A percentile compares a stretch with the other conserved stretches of the same genome.
phyloP scores from a whole-genome alignment of 306 rosid genomes.

The Hippophae gyantsensis region DNA sequence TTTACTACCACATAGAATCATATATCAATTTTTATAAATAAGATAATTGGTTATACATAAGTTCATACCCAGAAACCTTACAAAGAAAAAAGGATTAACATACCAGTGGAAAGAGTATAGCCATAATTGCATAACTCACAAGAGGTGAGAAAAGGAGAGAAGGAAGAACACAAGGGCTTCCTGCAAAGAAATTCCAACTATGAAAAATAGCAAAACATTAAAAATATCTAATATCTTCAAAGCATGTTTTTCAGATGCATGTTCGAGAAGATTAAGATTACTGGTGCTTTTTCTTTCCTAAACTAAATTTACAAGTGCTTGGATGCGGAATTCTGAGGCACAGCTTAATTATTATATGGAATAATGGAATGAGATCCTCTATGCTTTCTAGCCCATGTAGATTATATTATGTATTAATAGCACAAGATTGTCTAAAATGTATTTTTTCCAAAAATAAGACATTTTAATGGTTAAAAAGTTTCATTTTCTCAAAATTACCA shows the following conservation, averaged over 20 bases:
- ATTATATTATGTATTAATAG: too few species aligned
- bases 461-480: too few species aligned
- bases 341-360: too few species aligned
- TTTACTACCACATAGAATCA: neutral
- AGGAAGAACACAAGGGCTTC: conserved; percentile 88
- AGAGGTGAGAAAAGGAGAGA: conserved; percentile 75
- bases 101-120: conserved; percentile 87
- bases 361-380: too few species aligned
- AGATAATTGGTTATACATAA: conserved; percentile 1
- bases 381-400: too few species aligned
- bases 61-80: neutral
- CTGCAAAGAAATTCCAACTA: conserved; percentile 32
- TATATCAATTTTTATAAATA: neutral
- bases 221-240: neutral
- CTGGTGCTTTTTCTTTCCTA: too few species aligned
- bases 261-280: neutral
- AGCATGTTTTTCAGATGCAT: neutral
- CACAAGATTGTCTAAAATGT: too few species aligned
- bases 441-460: too few species aligned
- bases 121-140: conserved; percentile 84
- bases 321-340: too few species aligned
- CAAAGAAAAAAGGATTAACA: conserved; percentile 7
- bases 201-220: neutral
- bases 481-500: too few species aligned
- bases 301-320: too few species aligned